Conservation (phyloP, 176 grass and related monocot species). For the Aegilops bicornis region DNA sequence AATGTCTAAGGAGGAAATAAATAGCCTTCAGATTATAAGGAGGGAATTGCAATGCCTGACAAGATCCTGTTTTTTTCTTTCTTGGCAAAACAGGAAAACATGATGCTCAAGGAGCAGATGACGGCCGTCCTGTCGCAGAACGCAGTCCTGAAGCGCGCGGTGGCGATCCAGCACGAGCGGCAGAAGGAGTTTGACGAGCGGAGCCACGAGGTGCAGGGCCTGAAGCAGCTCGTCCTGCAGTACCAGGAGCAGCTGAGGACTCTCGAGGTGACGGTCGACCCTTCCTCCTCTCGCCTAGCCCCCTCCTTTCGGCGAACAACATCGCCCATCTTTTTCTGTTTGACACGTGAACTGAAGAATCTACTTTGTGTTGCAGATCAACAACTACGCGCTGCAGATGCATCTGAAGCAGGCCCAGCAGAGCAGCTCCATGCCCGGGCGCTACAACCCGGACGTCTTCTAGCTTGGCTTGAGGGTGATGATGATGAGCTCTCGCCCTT, state of each 20-base stretch:
- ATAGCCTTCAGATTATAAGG: neutral
- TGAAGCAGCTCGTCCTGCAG: slow-evolving; percentile 82
- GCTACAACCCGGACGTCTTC: slow-evolving; percentile 73
- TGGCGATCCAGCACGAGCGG: slow-evolving; percentile 82
- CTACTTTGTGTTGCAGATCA: slow-evolving; percentile 50
- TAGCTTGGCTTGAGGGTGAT: slow-evolving; percentile 5
- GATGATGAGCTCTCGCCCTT: neutral
- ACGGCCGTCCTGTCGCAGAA: slow-evolving; percentile 61
- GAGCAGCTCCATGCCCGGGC: slow-evolving; percentile 65
- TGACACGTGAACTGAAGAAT: neutral
- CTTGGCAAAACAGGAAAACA: slow-evolving; percentile 64
- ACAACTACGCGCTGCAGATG: slow-evolving; percentile 79
- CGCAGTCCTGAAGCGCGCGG: slow-evolving; percentile 68
- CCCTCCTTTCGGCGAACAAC: neutral
- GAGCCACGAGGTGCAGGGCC: slow-evolving; percentile 58
- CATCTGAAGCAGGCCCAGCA: slow-evolving; percentile 88
- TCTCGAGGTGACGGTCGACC: slow-evolving; percentile 53
- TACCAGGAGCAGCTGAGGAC: slow-evolving; percentile 81
- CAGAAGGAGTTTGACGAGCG: slow-evolving; percentile 67
- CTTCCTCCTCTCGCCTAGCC: too few species aligned
- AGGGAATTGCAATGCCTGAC: neutral
- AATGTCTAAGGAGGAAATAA: neutral
- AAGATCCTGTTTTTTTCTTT: neutral
- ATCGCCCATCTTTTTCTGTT: neutral
- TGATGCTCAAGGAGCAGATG: slow-evolving; percentile 75